Evolutionary conservation across 345 rosid species (phyloP).

Genomic region (Pugionium dolabratum): DNA sequence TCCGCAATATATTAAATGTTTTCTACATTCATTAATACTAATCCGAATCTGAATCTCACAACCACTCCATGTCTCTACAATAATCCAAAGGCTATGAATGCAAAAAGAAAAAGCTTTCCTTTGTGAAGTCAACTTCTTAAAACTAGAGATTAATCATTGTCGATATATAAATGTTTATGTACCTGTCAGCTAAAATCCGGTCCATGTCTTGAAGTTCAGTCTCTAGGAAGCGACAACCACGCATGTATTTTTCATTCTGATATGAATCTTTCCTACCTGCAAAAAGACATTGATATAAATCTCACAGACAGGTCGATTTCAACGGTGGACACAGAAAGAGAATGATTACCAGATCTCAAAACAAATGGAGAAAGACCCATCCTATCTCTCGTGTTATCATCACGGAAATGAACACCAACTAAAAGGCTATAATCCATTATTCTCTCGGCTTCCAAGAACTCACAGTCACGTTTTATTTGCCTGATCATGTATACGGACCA

Average conservation of each 20-base stretch:
- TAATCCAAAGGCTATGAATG: constrained; percentile 33
- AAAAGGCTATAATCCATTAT: constrained; percentile 96
- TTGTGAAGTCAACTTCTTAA: constrained; percentile 34
- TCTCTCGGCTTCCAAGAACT: constrained; percentile 86
- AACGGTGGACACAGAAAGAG: constrained; percentile 18
- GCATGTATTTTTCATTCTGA: constrained; percentile 82
- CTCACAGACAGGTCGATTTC: constrained; percentile 16
- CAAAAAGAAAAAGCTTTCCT: constrained; percentile 16
- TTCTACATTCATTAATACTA: constrained; percentile 18
- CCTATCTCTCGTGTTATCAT: constrained; percentile 74
- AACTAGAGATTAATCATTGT: constrained; percentile 6
- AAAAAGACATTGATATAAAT: constrained; percentile 13
- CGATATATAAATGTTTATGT: constrained; percentile 18
- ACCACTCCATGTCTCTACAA: constrained; percentile 34
- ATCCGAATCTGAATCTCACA: constrained; percentile 23
- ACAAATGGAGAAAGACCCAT: constrained; percentile 90
- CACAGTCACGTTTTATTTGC: constrained; percentile 89
- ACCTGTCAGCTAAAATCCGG: constrained; percentile 80
- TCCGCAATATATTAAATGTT: constrained; percentile 29
- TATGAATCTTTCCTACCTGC: constrained; percentile 73
- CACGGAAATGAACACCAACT: constrained; percentile 96
- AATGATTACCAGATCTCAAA: constrained; percentile 63
- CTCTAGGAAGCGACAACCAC: constrained; percentile 87
- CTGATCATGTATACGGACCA: constrained; percentile 42
- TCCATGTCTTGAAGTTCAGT: constrained; percentile 95